Evolutionary conservation across 495 filamentous ascomycete species (phyloP).

Genomic region (Margaritispora aquatica): DNA sequence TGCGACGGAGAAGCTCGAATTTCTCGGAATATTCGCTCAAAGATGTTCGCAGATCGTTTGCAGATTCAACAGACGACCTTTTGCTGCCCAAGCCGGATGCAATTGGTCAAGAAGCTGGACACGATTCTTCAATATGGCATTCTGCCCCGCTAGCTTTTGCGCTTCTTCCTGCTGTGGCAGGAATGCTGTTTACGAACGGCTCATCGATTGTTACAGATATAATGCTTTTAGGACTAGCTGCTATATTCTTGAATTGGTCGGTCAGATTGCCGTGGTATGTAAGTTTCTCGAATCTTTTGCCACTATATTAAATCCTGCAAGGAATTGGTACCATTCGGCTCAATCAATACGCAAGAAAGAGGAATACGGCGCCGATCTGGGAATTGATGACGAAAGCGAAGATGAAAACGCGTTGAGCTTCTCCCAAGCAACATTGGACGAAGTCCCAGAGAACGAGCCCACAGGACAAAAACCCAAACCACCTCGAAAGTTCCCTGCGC

Average conservation of each 20-base stretch:
- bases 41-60: slow-evolving; percentile 60
- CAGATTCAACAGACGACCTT: slow-evolving; percentile 66
- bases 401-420: slow-evolving; percentile 27
- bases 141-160: slow-evolving; percentile 74
- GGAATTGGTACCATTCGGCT: slow-evolving; percentile 87
- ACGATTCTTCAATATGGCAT: slow-evolving; percentile 62
- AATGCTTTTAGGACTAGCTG: slow-evolving; percentile 68
- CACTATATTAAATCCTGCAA: slow-evolving; percentile 24
- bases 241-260: slow-evolving; percentile 90
- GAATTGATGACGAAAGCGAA: slow-evolving; percentile 41
- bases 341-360: slow-evolving; percentile 53
- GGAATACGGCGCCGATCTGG: slow-evolving; percentile 37
- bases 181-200: slow-evolving; percentile 80
- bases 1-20: slow-evolving; percentile 62
- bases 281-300: neutral
- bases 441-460: slow-evolving; percentile 34
- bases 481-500: slow-evolving; percentile 13
- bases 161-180: slow-evolving; percentile 76
- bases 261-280: slow-evolving; percentile 81
- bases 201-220: slow-evolving; percentile 77
- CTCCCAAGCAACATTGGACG: slow-evolving; percentile 27
- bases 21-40: slow-evolving; percentile 65
- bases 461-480: slow-evolving; percentile 9
- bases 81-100: slow-evolving; percentile 53
- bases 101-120: slow-evolving; percentile 9